Base-by-base conservation (phyloP, 1,284 basidiomycete species). In the Ustilago shanxiensis region DNA sequence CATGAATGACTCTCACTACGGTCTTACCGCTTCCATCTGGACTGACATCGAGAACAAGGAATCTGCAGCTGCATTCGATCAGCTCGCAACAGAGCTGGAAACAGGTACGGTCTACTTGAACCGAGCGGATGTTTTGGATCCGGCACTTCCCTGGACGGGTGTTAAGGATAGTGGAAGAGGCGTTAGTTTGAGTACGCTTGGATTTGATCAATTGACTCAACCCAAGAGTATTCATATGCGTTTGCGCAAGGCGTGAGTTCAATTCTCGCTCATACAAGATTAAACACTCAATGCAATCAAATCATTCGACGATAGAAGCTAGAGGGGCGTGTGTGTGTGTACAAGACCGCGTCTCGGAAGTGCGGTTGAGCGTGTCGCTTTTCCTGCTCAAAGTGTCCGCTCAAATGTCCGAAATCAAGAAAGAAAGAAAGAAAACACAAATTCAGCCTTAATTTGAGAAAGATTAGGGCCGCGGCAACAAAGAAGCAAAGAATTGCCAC, bases 1-100 rank as follows among this genome's bases (percentile, higher is more conserved):
- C 33, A 98, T 98, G 93, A 98, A 98, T 86, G 95, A 98, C 87
- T 97, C 95, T n/a, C 90, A 90, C 1, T 98, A 95, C 85, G 95
- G 95, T 14, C 89, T 98, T 35, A 98, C 95, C 1, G 93, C 94
- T 1, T 95, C 93, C 20, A 87, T 98, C 31, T 98, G 95, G 95
- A 97, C 95, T 0, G 90, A 93, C 81, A 80, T 81, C 39, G 87
- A 86, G 10, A 89, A 90, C 63, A 82, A 88, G 0, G 89, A 90
- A 28, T 92, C 91, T 0, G 89, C 92, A 65, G 86, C 88, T 4
- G 91, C 90, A 0, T 96, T 96, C 87, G 84, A 92, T 69, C 87
- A 85, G 61, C 88, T 98, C 53, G 90, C 89, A 1, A 91, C 93
- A 67, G 90, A 91, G 73, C 87, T 98, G 51, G 91, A 95, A 76